Evolutionary conservation across 2,329 filamentous ascomycete species (phyloP).

Genomic region (Colletotrichum sp.): DNA sequence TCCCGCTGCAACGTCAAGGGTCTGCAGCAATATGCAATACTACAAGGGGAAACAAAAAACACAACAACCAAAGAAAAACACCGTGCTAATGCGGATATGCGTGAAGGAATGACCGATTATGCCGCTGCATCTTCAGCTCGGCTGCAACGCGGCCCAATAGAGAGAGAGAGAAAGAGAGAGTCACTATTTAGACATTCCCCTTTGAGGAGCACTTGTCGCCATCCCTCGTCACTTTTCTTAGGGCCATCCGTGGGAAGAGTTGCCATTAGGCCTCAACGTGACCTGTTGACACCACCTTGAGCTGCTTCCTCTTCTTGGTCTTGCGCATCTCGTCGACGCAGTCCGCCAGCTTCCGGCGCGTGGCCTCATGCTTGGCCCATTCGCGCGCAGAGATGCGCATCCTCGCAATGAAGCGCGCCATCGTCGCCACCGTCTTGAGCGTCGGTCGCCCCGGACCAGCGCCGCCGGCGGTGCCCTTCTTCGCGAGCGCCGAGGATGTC

Average conservation of each 20-base stretch:
- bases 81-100: background rate
- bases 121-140: constrained; percentile 10
- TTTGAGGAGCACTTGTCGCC: background rate
- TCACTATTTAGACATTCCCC: background rate
- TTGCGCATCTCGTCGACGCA: constrained; percentile 52
- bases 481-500: constrained; percentile 26
- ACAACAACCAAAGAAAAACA: background rate
- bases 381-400: constrained; percentile 49
- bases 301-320: constrained; percentile 44
- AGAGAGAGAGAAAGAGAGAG: background rate
- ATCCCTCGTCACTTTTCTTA: background rate
- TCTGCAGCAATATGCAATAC: constrained; percentile 7
- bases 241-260: background rate
- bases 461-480: background rate
- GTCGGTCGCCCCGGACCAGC: constrained; percentile 27
- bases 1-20: constrained; percentile 2
- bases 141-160: background rate
- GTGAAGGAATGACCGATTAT: background rate
- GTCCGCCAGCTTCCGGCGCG: constrained; percentile 51
- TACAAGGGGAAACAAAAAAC: background rate
- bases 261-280: constrained; percentile 22
- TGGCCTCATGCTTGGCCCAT: constrained; percentile 58
- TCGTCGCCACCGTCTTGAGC: constrained; percentile 49
- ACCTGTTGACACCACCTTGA: constrained; percentile 45
- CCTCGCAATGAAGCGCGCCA: constrained; percentile 58